A percentile compares a stretch with the other conserved stretches of the same genome.
These are phyloP conservation scores for Purshia tridentata DNA, from an alignment of 306 rosid species.

Conservation along the genomic window DNA sequence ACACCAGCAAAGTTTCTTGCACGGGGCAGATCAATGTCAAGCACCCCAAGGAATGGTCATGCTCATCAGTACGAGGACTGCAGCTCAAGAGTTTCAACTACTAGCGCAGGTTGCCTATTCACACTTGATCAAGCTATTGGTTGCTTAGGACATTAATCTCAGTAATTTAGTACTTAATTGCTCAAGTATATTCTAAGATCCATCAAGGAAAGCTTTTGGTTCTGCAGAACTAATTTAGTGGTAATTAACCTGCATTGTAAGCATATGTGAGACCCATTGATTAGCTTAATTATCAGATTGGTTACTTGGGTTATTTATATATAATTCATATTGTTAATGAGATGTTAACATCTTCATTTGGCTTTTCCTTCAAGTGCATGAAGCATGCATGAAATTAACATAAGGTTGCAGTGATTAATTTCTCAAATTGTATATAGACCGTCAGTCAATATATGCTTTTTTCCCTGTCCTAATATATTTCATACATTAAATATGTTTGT, in stretches of 20 bases:
- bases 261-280: neutral
- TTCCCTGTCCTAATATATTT: no score
- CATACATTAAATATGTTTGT: no score
- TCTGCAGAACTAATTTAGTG: slow-evolving; percentile 9
- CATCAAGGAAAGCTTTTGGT: slow-evolving; percentile 42
- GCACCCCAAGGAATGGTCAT: slow-evolving; percentile 4
- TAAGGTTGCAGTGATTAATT: no score
- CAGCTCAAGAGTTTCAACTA: slow-evolving; percentile 15
- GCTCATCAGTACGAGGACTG: slow-evolving; percentile 22
- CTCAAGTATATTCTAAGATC: slow-evolving; percentile 4
- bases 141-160: neutral
- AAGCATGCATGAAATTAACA: neutral
- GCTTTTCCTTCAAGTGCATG: neutral
- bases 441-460: no score
- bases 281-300: slow-evolving; percentile 7
- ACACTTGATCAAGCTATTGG: slow-evolving; percentile 48
- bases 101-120: neutral
- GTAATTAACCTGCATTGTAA: neutral
- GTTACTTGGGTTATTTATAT: neutral
- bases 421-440: no score
- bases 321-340: neutral
- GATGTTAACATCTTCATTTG: neutral
- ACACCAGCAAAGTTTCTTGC: slow-evolving; percentile 1
- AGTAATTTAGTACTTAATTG: neutral
- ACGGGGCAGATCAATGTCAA: neutral